Evolutionary conservation across 805 yeast species (phyloP).

Genomic region (Sugiyamaella chiloensis): DNA sequence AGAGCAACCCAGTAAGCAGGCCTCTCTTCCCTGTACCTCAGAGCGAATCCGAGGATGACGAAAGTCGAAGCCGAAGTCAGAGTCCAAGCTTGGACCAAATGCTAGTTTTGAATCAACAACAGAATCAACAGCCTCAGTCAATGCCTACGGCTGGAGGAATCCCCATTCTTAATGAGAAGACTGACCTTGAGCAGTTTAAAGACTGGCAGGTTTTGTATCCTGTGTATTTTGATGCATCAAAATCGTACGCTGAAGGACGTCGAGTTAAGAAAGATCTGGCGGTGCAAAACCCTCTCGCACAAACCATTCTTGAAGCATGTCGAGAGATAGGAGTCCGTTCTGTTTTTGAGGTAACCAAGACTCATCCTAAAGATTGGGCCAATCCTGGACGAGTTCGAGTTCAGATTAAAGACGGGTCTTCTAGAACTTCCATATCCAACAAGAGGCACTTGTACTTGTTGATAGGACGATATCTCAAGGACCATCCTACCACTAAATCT

Average conservation of each 20-base stretch:
- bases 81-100: too few relatives aligned
- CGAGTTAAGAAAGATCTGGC: conserved; percentile 67
- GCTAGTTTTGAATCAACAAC: too few relatives aligned
- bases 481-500: conserved; percentile 65
- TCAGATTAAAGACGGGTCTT: conserved; percentile 45
- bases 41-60: neutral
- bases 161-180: conserved; percentile 47
- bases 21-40: conserved; percentile 12
- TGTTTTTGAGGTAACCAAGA: conserved; percentile 58
- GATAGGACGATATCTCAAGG: conserved; percentile 58
- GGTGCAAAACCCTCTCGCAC: conserved; percentile 84
- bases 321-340: conserved; percentile 36
- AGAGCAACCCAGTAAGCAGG: conserved; percentile 19
- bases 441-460: conserved; percentile 65
- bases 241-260: conserved; percentile 79
- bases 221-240: conserved; percentile 78
- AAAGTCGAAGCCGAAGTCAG: conserved; percentile 2
- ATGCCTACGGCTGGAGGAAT: conserved; percentile 21
- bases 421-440: conserved; percentile 34
- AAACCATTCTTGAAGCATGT: conserved; percentile 71
- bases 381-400: conserved; percentile 95
- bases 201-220: conserved; percentile 80
- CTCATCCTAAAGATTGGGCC: conserved; percentile 96
- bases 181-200: conserved; percentile 57
- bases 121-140: conserved; percentile 12